phyloP scores from a whole-genome alignment of 2,329 filamentous ascomycete genomes.

The Teratosphaeria pseudoeucalypti region DNA sequence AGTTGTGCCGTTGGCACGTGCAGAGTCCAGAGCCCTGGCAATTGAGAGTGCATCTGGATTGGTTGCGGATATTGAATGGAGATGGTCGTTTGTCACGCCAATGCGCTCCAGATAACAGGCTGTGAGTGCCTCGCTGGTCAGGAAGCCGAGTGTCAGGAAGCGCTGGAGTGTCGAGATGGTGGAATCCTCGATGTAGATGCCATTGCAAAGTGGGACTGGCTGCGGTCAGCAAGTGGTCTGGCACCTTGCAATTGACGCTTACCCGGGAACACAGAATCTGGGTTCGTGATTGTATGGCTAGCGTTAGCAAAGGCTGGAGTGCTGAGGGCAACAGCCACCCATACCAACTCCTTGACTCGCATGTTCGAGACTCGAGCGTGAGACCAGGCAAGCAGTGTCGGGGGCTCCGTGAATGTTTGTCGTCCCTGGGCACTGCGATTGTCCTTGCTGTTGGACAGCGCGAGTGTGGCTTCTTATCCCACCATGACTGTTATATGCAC shows the following conservation, averaged over 20 bases:
- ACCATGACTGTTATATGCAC: background rate
- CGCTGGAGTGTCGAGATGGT: conserved; percentile 58
- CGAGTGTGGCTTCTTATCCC: background rate
- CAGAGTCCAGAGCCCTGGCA: conserved; percentile 49
- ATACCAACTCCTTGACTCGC: background rate
- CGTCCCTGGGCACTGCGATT: no score
- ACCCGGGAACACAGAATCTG: background rate
- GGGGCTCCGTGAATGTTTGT: no score
- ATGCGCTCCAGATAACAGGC: conserved; percentile 53
- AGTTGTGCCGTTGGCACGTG: conserved; percentile 46
- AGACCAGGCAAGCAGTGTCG: no score
- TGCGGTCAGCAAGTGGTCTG: background rate
- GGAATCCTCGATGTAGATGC: conserved; percentile 55
- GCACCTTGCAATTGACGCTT: background rate
- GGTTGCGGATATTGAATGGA: conserved; percentile 54
- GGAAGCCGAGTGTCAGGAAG: conserved; percentile 42
- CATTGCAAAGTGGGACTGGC: conserved; percentile 46
- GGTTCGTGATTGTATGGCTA: background rate
- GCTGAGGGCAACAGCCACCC: background rate
- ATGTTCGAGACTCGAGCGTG: background rate
- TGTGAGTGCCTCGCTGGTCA: conserved; percentile 50
- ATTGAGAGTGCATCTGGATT: conserved; percentile 59
- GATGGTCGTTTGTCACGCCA: conserved; percentile 53
- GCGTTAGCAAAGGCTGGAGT: background rate
- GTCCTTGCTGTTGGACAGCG: background rate